These are phyloP conservation scores for Hypocreales sp. DNA, from an alignment of 2,329 filamentous ascomycete genomes.

Conservation along the genomic window DNA sequence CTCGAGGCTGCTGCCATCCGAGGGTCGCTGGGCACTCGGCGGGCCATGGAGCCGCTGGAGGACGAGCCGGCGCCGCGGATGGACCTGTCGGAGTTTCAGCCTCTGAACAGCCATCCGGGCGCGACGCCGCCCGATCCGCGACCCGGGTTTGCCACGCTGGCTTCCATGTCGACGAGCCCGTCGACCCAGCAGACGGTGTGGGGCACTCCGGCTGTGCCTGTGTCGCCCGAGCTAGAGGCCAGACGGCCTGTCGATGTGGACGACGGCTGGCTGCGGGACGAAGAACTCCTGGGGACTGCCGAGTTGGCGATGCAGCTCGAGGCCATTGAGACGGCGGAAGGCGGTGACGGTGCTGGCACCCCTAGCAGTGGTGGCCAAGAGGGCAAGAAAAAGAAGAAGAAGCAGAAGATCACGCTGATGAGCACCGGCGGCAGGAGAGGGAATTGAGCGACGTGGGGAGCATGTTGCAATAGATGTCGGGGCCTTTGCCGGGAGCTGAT, in stretches of 20 bases:
- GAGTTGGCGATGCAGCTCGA: constrained; percentile 47
- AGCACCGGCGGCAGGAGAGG: constrained; percentile 44
- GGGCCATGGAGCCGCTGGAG: constrained; percentile 20
- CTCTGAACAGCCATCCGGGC: constrained; percentile 34
- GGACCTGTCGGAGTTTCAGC: constrained; percentile 49
- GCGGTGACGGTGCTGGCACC: constrained; percentile 4
- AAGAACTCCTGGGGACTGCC: constrained; percentile 50
- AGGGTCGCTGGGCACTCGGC: constrained; percentile 24
- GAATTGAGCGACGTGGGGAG: no score
- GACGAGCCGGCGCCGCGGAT: constrained; percentile 23
- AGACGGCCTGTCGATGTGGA: constrained; percentile 23
- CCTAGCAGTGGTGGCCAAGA: constrained; percentile 7
- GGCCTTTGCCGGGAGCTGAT: no score
- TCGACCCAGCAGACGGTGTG: constrained; percentile 68
- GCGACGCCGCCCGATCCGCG: constrained; percentile 40
- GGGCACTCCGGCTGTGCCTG: constrained; percentile 63
- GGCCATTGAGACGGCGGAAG: constrained; percentile 28
- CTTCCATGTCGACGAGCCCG: constrained; percentile 69
- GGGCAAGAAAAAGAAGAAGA: constrained; percentile 49
- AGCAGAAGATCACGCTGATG: constrained; percentile 59
- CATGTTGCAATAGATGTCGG: no score
- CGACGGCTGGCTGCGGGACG: constrained; percentile 78
- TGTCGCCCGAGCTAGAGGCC: constrained; percentile 37
- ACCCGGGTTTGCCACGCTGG: constrained; percentile 50
- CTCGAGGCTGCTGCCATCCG: constrained; percentile 58